Evolutionary conservation across 176 grass and related monocot genomes (phyloP).

Genomic region (Avena sativa): DNA sequence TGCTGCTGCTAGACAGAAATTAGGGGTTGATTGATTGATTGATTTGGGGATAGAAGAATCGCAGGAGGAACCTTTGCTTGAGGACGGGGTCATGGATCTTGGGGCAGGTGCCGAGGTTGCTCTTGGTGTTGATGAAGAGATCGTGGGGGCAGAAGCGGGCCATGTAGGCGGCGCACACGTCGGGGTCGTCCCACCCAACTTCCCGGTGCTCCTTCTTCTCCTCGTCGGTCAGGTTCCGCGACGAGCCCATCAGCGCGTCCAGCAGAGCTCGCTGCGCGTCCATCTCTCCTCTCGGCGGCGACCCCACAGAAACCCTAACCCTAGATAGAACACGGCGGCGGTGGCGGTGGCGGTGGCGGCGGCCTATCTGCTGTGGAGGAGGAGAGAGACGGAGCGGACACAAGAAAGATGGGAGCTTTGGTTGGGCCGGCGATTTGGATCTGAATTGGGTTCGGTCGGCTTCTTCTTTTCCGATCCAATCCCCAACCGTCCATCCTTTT

Average conservation of each 20-base stretch:
- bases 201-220: conserved; percentile 37
- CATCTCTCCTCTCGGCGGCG: not conserved
- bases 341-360: not conserved
- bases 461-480: no score
- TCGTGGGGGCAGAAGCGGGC: conserved; percentile 37
- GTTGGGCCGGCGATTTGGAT: no score
- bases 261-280: conserved; percentile 33
- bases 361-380: not conserved
- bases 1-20: not conserved
- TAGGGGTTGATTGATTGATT: not conserved
- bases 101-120: conserved; percentile 15
- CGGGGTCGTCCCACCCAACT: conserved; percentile 28
- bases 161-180: conserved; percentile 22
- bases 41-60: not conserved
- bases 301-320: not conserved
- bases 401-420: no score
- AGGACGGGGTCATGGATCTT: conserved; percentile 17
- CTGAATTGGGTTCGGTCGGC: no score
- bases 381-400: no score
- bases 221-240: conserved; percentile 32
- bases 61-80: conserved; percentile 11
- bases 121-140: conserved; percentile 41
- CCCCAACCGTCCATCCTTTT: no score
- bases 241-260: conserved; percentile 23
- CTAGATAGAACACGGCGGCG: not conserved